phyloP scores from a whole-genome alignment of 2,329 filamentous ascomycete genomes.

The Xylaria arbuscula region DNA sequence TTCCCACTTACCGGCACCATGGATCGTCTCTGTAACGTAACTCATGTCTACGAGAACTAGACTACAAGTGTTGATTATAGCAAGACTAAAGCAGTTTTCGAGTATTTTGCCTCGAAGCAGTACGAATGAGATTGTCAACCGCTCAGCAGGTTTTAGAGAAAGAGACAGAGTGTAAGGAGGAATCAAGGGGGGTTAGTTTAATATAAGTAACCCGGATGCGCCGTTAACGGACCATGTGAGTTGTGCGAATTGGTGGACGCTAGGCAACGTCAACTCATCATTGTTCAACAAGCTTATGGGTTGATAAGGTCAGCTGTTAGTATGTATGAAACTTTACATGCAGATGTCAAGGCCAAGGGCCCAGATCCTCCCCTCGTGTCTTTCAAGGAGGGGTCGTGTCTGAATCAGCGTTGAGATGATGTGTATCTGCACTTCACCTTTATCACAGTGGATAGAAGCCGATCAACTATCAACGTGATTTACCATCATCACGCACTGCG shows the following conservation, averaged over 20 bases:
- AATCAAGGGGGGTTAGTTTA: neutral
- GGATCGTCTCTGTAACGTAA: slow-evolving; percentile 38
- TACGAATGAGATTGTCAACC: neutral
- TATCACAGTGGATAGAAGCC: neutral
- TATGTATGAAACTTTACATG: neutral
- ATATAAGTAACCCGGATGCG: neutral
- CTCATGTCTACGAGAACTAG: slow-evolving; percentile 11
- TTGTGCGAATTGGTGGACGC: neutral
- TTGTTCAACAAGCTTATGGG: neutral
- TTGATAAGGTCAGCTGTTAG: slow-evolving; percentile 1
- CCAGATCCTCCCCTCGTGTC: slow-evolving; percentile 2
- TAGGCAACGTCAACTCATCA: neutral
- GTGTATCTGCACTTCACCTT: neutral
- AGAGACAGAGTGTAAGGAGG: no score
- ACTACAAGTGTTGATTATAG: neutral
- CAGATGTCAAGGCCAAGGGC: slow-evolving; percentile 6
- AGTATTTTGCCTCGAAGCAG: neutral
- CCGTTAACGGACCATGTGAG: neutral
- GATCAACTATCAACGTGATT: neutral
- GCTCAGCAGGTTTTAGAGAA: neutral
- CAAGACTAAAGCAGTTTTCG: neutral
- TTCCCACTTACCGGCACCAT: slow-evolving; percentile 28
- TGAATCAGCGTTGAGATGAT: neutral
- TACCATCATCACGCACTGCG: neutral
- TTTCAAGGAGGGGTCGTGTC: neutral